phyloP scores from a whole-genome alignment of 2,329 filamentous ascomycete genomes.

The Diaporthe capsici region DNA sequence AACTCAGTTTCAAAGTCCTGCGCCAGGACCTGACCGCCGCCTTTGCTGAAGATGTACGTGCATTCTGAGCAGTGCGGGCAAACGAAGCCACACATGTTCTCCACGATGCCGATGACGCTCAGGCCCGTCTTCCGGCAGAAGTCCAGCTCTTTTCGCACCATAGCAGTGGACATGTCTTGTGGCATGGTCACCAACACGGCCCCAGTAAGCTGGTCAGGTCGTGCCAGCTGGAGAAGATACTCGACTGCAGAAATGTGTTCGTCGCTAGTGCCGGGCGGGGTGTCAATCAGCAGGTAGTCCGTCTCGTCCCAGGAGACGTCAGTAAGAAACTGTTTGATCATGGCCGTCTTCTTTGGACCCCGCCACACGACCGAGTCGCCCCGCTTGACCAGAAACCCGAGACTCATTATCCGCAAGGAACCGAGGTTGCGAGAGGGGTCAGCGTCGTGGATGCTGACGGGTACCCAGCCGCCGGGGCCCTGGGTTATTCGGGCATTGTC shows the following conservation, averaged over 20 bases:
- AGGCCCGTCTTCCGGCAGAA: conserved; percentile 90
- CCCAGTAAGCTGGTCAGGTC: conserved; percentile 80
- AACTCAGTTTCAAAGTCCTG: conserved; percentile 87
- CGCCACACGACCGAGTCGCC: conserved; percentile 97
- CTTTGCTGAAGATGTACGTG: conserved; percentile 93
- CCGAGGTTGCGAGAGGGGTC: conserved; percentile 67
- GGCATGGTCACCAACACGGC: conserved; percentile 97
- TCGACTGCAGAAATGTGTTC: conserved; percentile 97
- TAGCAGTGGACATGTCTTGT: conserved; percentile 91
- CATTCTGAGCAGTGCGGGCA: conserved; percentile 86
- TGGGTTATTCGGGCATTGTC: conserved; percentile 86
- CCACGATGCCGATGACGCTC: conserved; percentile 86
- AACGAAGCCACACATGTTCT: conserved; percentile 97
- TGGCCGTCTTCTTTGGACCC: conserved; percentile 98
- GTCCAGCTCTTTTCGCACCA: conserved; percentile 95
- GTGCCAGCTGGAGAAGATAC: conserved; percentile 77
- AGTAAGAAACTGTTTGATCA: conserved; percentile 96
- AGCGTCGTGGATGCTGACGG: conserved; percentile 83
- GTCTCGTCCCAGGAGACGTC: conserved; percentile 90
- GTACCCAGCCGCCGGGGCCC: conserved; percentile 91
- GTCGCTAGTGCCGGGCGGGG: conserved; percentile 94
- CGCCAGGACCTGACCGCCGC: conserved; percentile 91
- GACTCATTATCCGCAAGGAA: conserved; percentile 86
- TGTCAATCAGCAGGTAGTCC: conserved; percentile 96
- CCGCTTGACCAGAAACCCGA: conserved; percentile 89